Base-by-base conservation (phyloP, 768 basidiomycete genomes). In the Termitomyces eurrhizus region DNA sequence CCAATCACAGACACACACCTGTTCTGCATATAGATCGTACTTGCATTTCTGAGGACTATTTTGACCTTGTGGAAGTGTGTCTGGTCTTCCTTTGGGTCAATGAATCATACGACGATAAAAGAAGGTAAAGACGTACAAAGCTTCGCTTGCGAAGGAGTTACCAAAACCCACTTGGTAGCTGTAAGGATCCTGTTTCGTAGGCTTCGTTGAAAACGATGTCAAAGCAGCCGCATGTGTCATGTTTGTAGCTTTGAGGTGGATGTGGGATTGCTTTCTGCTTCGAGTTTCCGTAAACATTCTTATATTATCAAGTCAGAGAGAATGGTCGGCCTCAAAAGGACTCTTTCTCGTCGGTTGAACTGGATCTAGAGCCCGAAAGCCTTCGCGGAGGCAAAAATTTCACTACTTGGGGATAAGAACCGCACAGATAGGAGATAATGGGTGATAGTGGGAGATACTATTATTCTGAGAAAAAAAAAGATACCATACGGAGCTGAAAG, bases 41-140 rank as follows among this genome's bases (percentile, higher is more conserved):
- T 85, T 86, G 70, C 74, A 74, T 65, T 80, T 83, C 73, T 88
- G 86, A 0, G 86, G 86, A 58, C 70, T 80, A 66, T 87, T 86
- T 72, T 87, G 87, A 0, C 73, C 86, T 18, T 75, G 56, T 0
- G 87, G 87, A 0, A 89, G 78, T 4, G 77, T 76, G 3, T 80
- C 82, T 2, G 85, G 85, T 44, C 85, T 85, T 56, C 13, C 48
- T 36, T 1, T 1, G 46, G 18, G 21, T 51, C 9, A 29, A 24
- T 37, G 21, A 37, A 46, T 37, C 9, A 24, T 1, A 46, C 3
- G 16, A 18, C 29, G 16, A 62, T 26, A 12, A 18, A 29, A 24
- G 37, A 48, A 32, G 44, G 12, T 13, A 14, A 49, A 32, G 11
- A 73, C 81, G 56, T 61, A 83, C 83, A 85, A 70, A 6, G 83